Evolutionary conservation across 1,139 yeast species (phyloP).

Genomic region (Taphrina flavorubra): DNA sequence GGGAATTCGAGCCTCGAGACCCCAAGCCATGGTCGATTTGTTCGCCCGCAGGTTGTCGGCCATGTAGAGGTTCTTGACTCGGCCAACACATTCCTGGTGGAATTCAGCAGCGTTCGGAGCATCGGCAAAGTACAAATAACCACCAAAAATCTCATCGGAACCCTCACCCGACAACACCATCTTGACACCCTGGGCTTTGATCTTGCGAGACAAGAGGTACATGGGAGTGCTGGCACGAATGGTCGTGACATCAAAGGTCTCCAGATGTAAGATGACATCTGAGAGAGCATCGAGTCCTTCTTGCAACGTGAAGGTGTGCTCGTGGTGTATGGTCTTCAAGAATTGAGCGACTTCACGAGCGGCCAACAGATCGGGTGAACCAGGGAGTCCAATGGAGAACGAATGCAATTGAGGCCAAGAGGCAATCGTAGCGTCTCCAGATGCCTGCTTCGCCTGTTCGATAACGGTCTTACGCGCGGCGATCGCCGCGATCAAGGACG

Average conservation of each 20-base stretch:
- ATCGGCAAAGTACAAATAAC: constrained; percentile 93
- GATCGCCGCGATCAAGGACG: constrained; percentile 92
- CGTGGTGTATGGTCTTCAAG: constrained; percentile 96
- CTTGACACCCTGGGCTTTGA: constrained; percentile 99
- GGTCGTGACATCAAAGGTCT: constrained; percentile 97
- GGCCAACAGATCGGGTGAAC: constrained; percentile 96
- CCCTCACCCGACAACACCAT: constrained; percentile 99
- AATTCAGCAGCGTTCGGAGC: constrained; percentile 92
- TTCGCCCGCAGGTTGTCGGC: constrained; percentile 98
- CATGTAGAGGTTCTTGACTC: constrained; percentile 95
- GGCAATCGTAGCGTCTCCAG: constrained; percentile 56
- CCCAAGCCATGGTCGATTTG: constrained; percentile 99
- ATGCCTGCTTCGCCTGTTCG: constrained; percentile 54
- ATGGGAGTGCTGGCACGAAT: constrained; percentile 99
- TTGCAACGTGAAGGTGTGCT: constrained; percentile 92
- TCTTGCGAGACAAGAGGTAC: constrained; percentile 93
- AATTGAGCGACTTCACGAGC: constrained; percentile 92
- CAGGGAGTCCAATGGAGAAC: constrained; percentile 94
- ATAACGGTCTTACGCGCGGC: constrained; percentile 90
- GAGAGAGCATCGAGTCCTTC: constrained; percentile 95
- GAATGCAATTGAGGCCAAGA: constrained; percentile 85
- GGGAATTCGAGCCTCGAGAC: constrained; percentile 99
- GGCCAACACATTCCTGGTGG: constrained; percentile 92
- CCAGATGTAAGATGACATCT: constrained; percentile 94
- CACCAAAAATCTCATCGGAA: constrained; percentile 98